A percentile compares a stretch with the other conserved stretches of the same genome.
phyloP scores from a whole-genome alignment of 768 basidiomycete genomes.

The Imleria badia region DNA sequence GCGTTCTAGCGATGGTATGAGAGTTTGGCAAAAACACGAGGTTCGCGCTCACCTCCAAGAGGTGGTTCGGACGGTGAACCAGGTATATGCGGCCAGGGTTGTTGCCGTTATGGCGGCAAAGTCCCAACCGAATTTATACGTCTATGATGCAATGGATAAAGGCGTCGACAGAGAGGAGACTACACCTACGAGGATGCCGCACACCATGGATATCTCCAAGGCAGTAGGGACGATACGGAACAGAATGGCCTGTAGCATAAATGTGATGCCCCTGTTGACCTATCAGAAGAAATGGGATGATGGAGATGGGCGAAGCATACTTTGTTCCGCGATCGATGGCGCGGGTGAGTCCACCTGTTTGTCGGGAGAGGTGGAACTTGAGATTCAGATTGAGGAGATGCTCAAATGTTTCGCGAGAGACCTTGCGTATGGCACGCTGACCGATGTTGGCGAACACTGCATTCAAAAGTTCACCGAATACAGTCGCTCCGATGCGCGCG shows the following conservation, averaged over 20 bases:
- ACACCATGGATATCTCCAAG: conserved; percentile 93
- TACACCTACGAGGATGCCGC: conserved; percentile 83
- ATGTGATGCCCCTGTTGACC: conserved; percentile 82
- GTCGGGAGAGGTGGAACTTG: conserved; percentile 87
- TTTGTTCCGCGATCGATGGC: conserved; percentile 99
- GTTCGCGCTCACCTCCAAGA: conserved; percentile 75
- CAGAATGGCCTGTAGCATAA: conserved; percentile 87
- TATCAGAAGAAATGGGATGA: neutral
- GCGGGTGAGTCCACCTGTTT: conserved; percentile 93
- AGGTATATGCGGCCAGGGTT: conserved; percentile 89
- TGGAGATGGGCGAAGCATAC: conserved; percentile 41
- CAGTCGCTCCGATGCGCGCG: conserved; percentile 84
- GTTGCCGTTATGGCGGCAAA: conserved; percentile 88
- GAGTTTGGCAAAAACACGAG: neutral
- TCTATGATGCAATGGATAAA: conserved; percentile 44
- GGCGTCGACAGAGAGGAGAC: neutral
- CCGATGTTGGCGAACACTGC: conserved; percentile 96
- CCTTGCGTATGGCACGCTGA: conserved; percentile 90
- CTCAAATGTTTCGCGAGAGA: conserved; percentile 93
- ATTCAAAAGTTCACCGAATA: conserved; percentile 91
- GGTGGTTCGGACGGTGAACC: conserved; percentile 96
- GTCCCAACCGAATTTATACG: conserved; percentile 97
- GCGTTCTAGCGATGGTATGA: conserved; percentile 54
- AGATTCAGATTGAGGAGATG: conserved; percentile 90
- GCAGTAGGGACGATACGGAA: conserved; percentile 97